These are phyloP conservation scores for Strigomonas galati DNA, from an alignment of 208 protist species.

Conservation along the genomic window DNA sequence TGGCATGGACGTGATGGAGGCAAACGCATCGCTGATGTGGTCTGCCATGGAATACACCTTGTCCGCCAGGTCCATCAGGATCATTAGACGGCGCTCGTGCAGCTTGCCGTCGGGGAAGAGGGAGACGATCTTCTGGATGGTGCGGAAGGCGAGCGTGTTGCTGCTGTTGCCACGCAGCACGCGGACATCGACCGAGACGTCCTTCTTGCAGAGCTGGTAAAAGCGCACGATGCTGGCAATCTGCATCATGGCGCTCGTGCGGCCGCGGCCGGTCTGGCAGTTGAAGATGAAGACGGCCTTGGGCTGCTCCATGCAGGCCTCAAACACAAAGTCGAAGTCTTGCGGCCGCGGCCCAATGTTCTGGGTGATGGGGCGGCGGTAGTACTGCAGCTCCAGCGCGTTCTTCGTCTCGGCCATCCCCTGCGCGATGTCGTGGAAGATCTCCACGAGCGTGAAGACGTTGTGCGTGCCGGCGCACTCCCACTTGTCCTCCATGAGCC, in stretches of 20 bases:
- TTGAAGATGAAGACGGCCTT: conserved; percentile 79
- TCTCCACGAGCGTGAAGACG: conserved; percentile 61
- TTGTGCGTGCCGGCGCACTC: conserved; percentile 54
- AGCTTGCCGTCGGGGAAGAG: conserved; percentile 86
- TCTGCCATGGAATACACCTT: conserved; percentile 86
- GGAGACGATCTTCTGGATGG: conserved; percentile 85
- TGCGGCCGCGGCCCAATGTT: conserved; percentile 70
- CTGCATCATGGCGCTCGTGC: conserved; percentile 82
- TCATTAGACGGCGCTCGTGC: conserved; percentile 75
- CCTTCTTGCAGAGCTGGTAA: conserved; percentile 77
- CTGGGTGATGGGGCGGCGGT: conserved; percentile 76
- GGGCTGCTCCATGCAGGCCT: conserved; percentile 74
- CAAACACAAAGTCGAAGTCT: conserved; percentile 87
- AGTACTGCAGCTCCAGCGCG: conserved; percentile 54
- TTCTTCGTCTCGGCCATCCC: conserved; percentile 12
- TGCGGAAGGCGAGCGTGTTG: conserved; percentile 53
- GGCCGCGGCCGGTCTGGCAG: conserved; percentile 82
- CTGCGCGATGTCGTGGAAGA: conserved; percentile 48
- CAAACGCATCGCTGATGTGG: conserved; percentile 80
- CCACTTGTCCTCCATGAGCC: conserved; percentile 85
- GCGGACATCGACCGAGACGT: conserved; percentile 61
- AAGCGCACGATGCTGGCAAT: conserved; percentile 88
- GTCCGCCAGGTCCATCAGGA: conserved; percentile 78
- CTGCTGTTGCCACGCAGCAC: conserved; percentile 51
- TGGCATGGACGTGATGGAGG: conserved; percentile 27